phyloP scores from a whole-genome alignment of 2,329 filamentous ascomycete species.

The Ploettnerulaceae sp. region DNA sequence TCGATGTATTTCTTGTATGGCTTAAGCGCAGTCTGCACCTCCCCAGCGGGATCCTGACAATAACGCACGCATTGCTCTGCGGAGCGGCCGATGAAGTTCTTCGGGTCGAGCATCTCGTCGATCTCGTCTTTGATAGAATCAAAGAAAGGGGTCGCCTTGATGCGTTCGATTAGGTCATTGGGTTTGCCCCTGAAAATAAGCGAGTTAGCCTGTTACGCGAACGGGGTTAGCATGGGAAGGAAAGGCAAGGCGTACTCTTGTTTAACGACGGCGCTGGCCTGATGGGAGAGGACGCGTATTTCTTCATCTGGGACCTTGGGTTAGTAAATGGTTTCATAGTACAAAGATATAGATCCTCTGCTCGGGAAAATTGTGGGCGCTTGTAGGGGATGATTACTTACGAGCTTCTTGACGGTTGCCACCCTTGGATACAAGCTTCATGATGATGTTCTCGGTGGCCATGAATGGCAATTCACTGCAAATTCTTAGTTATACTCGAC shows the following conservation, averaged over 20 bases:
- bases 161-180: constrained; percentile 79
- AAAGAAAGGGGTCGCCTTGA: constrained; percentile 71
- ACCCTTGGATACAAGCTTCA: constrained; percentile 69
- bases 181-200: constrained; percentile 45
- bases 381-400: constrained; percentile 10
- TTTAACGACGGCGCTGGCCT: constrained; percentile 70
- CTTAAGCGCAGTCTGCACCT: constrained; percentile 2
- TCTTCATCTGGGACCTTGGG: constrained; percentile 51
- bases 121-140: constrained; percentile 64
- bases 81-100: constrained; percentile 48
- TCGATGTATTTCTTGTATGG: not conserved
- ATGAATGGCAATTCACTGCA: constrained; percentile 77
- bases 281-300: constrained; percentile 75
- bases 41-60: not conserved
- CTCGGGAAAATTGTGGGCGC: too few relatives aligned
- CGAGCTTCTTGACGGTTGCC: constrained; percentile 75
- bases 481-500: not conserved
- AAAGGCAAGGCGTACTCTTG: constrained; percentile 44
- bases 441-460: constrained; percentile 69
- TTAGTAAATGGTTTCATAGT: too few relatives aligned
- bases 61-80: constrained; percentile 4
- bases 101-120: constrained; percentile 61
- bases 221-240: not conserved
- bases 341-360: too few relatives aligned
- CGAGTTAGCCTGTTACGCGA: not conserved